phyloP scores from a whole-genome alignment of 2,329 filamentous ascomycete genomes.

The Lecanosticta acicola region DNA sequence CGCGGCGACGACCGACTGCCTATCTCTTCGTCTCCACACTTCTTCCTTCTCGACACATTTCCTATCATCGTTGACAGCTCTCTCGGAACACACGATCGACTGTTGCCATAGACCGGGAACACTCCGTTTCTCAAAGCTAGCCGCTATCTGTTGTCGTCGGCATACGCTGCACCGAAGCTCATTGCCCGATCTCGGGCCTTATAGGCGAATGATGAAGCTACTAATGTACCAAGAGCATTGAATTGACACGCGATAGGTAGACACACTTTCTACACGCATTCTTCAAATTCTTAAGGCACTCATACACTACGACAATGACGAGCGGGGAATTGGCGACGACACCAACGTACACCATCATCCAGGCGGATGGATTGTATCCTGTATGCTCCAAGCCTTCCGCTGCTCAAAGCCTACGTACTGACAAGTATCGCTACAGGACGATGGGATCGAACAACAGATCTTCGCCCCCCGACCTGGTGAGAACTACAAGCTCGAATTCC shows the following conservation, averaged over 20 bases:
- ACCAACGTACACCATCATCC: slow-evolving; percentile 27
- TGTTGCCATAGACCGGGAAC: too few relatives aligned
- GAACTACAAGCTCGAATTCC: slow-evolving; percentile 24
- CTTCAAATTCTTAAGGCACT: neutral
- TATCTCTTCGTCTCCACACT: too few relatives aligned
- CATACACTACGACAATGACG: neutral
- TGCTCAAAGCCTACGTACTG: neutral
- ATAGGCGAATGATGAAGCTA: slow-evolving; percentile 6
- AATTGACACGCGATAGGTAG: neutral
- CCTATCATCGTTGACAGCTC: too few relatives aligned
- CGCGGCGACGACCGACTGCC: too few relatives aligned
- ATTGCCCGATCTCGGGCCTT: slow-evolving; percentile 11
- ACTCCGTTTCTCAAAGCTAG: too few relatives aligned
- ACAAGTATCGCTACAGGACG: slow-evolving; percentile 14
- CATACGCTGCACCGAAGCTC: slow-evolving; percentile 3
- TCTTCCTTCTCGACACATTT: too few relatives aligned
- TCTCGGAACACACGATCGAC: too few relatives aligned
- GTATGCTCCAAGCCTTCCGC: slow-evolving; percentile 7
- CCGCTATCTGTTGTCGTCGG: too few relatives aligned
- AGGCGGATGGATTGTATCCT: slow-evolving; percentile 28
- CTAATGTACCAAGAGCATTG: slow-evolving; percentile 7
- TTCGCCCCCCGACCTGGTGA: slow-evolving; percentile 24
- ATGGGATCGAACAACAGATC: slow-evolving; percentile 24
- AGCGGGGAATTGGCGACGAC: slow-evolving; percentile 7
- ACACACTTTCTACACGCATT: slow-evolving; percentile 1